Percentiles rank a stretch among this genome's conserved stretches.
Evolutionary conservation across 2,329 filamentous ascomycete species (phyloP).

Genomic region (Pseudocercospora vitis): DNA sequence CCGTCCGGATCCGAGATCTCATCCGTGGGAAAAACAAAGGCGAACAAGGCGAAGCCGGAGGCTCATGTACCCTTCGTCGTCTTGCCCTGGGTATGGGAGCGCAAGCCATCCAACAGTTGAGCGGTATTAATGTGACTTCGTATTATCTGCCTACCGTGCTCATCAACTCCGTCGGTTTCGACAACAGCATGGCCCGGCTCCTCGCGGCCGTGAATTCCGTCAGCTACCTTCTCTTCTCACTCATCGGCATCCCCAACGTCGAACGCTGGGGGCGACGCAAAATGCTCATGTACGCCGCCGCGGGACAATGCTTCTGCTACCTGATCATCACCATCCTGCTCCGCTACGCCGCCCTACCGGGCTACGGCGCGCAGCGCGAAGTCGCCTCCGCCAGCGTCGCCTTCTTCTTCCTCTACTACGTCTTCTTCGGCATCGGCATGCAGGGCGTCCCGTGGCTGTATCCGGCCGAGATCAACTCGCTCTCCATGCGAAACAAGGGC

Average conservation of each 20-base stretch:
- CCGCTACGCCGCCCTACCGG: conserved; percentile 41
- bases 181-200: conserved; percentile 53
- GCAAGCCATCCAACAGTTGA: conserved; percentile 53
- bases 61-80: conserved; percentile 53
- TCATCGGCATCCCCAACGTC: conserved; percentile 50
- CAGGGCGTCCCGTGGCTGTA: conserved; percentile 45
- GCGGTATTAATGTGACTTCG: conserved; percentile 45
- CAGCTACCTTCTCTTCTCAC: conserved; percentile 51
- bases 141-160: conserved; percentile 61
- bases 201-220: conserved; percentile 57
- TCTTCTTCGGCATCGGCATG: conserved; percentile 50
- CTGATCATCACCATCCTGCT: conserved; percentile 54
- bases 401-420: conserved; percentile 54
- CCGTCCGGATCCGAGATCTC: conserved; percentile 53
- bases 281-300: conserved; percentile 59
- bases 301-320: conserved; percentile 55
- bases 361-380: conserved; percentile 29
- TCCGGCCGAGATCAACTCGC: conserved; percentile 52
- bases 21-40: conserved; percentile 49
- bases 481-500: conserved; percentile 52
- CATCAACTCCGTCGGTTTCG: conserved; percentile 57
- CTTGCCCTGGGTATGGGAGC: conserved; percentile 56
- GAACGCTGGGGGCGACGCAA: conserved; percentile 58
- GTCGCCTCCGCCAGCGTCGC: conserved; percentile 39
- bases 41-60: conserved; percentile 41